Conservation (phyloP, 1,139 yeast genomes). For the Hyphopichia wangnamkhiaoensis region DNA sequence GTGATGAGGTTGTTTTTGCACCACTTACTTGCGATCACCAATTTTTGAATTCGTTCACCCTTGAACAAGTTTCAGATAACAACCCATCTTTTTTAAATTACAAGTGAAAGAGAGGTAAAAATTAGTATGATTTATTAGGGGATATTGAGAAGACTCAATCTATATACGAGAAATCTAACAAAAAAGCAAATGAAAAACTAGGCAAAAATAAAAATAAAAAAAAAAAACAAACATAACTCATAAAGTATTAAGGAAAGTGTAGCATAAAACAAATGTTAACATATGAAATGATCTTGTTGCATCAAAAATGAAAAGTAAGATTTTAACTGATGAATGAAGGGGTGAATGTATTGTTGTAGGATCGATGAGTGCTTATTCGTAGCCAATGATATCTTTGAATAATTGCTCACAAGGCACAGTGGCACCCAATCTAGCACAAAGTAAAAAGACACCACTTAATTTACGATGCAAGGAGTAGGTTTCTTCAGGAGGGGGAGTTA, state of each 20-base stretch:
- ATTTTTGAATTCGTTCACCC: too few relatives aligned
- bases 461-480: constrained; percentile 94
- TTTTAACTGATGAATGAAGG: background rate
- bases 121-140: background rate
- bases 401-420: constrained; percentile 78
- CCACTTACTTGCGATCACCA: too few relatives aligned
- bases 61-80: too few relatives aligned
- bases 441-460: constrained; percentile 87
- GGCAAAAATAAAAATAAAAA: too few relatives aligned
- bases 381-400: constrained; percentile 72
- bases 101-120: background rate
- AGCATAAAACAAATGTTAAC: background rate
- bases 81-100: background rate
- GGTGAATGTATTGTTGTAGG: too few relatives aligned
- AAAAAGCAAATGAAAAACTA: background rate
- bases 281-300: background rate
- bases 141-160: too few relatives aligned
- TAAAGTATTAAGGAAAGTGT: background rate
- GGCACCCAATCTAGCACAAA: constrained; percentile 86
- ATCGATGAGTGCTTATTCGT: constrained; percentile 21
- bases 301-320: background rate
- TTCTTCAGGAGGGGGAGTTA: constrained; percentile 98
- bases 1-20: too few relatives aligned
- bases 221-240: too few relatives aligned
- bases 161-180: constrained; percentile 1